Conservation (phyloP, 2,329 filamentous ascomycete genomes). For the Monosporascus sp. region DNA sequence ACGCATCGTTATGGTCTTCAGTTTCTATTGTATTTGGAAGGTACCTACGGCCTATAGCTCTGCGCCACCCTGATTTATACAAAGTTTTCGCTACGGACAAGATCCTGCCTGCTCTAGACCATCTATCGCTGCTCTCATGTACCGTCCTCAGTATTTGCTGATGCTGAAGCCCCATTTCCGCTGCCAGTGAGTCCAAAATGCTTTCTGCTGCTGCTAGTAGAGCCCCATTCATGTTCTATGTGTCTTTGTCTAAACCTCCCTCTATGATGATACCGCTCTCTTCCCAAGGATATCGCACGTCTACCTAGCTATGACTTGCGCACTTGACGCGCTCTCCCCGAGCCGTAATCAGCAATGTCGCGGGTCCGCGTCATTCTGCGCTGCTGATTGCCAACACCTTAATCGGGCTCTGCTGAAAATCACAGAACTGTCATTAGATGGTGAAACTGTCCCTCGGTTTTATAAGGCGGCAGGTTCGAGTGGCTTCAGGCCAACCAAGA, state of each 20-base stretch:
- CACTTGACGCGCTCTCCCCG: not conserved
- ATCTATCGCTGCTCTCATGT: not conserved
- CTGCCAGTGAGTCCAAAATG: too few relatives aligned
- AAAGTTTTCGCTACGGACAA: not conserved
- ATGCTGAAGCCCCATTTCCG: too few relatives aligned
- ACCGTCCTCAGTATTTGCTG: too few relatives aligned
- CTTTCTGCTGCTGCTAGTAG: not conserved
- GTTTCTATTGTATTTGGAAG: too few relatives aligned
- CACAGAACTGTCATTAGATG: constrained; percentile 1
- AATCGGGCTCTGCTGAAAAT: too few relatives aligned
- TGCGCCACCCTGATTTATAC: not conserved
- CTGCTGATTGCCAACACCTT: too few relatives aligned
- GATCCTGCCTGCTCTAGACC: not conserved
- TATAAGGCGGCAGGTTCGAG: constrained; percentile 25
- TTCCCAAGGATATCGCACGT: not conserved
- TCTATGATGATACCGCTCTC: not conserved
- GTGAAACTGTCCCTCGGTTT: constrained; percentile 1
- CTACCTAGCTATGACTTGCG: not conserved
- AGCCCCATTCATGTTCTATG: not conserved
- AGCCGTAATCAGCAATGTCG: not conserved
- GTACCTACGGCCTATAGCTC: not conserved
- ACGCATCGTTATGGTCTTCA: too few relatives aligned
- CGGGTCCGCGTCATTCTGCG: too few relatives aligned
- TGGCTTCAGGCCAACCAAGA: constrained; percentile 60
- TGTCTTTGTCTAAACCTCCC: not conserved